Percentiles rank a stretch among this genome's conserved stretches.
phyloP scores from a whole-genome alignment of 331 rosid species.

The Quercus tomentella region DNA sequence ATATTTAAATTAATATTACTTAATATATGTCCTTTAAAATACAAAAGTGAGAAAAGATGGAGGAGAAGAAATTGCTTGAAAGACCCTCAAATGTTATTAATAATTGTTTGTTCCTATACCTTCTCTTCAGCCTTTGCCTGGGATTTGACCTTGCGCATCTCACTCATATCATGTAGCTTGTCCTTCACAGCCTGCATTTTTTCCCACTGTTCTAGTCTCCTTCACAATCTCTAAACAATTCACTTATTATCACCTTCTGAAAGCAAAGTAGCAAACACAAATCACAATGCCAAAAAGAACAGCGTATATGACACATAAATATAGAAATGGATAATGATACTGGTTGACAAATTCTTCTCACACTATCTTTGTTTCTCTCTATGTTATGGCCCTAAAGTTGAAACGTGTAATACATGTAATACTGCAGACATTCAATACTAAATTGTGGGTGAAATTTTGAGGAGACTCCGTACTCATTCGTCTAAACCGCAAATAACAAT shows the following conservation, averaged over 20 bases:
- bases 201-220: not conserved
- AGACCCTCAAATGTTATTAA: too few relatives aligned
- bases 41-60: too few relatives aligned
- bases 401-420: not conserved
- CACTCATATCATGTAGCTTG: constrained; percentile 46
- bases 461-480: not conserved
- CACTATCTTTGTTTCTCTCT: not conserved
- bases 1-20: too few relatives aligned
- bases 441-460: not conserved
- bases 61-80: too few relatives aligned
- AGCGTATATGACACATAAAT: not conserved
- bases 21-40: too few relatives aligned
- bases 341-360: not conserved
- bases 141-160: constrained; percentile 52
- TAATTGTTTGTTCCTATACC: constrained; percentile 25
- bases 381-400: not conserved
- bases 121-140: constrained; percentile 72
- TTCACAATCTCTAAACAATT: not conserved
- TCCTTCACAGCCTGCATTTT: constrained; percentile 79
- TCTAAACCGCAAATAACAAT: not conserved
- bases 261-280: not conserved
- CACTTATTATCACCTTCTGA: not conserved
- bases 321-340: not conserved
- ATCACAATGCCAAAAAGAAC: not conserved
- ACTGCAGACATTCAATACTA: not conserved